These are phyloP conservation scores for Globisporangium uncinulatum DNA, from an alignment of 352 stramenopile species.

Conservation along the genomic window DNA sequence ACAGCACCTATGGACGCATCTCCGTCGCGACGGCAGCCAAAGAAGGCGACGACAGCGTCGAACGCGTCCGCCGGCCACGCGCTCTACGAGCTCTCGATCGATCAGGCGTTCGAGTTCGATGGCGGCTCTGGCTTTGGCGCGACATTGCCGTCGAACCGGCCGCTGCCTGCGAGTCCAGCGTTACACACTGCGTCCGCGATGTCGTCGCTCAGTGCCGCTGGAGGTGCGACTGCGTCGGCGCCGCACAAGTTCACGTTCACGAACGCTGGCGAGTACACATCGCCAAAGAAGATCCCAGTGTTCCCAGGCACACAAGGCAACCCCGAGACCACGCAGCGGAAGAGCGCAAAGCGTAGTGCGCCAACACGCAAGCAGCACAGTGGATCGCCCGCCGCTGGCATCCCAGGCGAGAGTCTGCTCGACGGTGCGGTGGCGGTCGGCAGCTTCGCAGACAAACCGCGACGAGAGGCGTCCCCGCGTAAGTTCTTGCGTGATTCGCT, in stretches of 20 bases:
- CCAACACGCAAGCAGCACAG: conserved; percentile 6
- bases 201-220: conserved; percentile 11
- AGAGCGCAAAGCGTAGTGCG: conserved; percentile 1
- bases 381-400: background rate
- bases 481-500: conserved; percentile 64
- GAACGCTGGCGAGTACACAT: conserved; percentile 57
- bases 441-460: conserved; percentile 19
- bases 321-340: conserved; percentile 37
- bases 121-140: conserved; percentile 53
- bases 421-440: background rate
- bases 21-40: background rate
- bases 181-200: background rate
- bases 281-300: conserved; percentile 71
- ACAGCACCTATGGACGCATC: background rate
- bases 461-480: conserved; percentile 47
- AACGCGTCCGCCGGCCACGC: background rate
- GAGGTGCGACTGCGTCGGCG: background rate
- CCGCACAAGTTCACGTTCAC: conserved; percentile 70
- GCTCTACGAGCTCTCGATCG: conserved; percentile 33
- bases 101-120: conserved; percentile 68
- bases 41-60: background rate
- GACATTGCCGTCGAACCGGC: conserved; percentile 53
- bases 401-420: background rate
- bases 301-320: conserved; percentile 60
- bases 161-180: conserved; percentile 30